Evolutionary conservation across 75 land plant genomes (phyloP), one percentile per base, ranked within the genome.

Genomic region (Ceratopteris richardii): DNA sequence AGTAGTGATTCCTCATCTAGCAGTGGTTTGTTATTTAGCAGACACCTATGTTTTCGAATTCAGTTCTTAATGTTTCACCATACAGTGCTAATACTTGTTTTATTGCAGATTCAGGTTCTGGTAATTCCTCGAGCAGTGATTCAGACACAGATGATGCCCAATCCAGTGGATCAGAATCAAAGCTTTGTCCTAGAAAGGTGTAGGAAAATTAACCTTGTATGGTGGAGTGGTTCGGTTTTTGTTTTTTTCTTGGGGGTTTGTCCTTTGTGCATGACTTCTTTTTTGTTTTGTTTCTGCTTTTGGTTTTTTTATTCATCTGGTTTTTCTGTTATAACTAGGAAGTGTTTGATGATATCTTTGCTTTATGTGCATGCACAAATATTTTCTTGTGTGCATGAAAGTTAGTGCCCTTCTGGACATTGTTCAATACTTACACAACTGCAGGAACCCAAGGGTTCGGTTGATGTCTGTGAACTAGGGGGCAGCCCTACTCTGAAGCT

Each of bases 1-100:
- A 80, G 85, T 56, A 78, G 84, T 29, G 93, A 75, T 67, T 80
- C 87, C 1, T 86, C 91, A 3, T 82, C 87, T 30, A 82, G 86
- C 1, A 89, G 95, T 65, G 95, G 94, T 88, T 74, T 52, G 44
- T 20, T 46, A 2, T 17, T 22, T 0, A 20, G 6, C 12, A 17
- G 2, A 23, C 9, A 14, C 21, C 19, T 18, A 20, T 37, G 30
- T 16, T 36, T 20, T 58, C 26, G n/a, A n/a, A n/a, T n/a, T n/a
- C n/a, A n/a, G n/a, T n/a, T n/a, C n/a, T n/a, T n/a, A n/a, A n/a
- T n/a, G n/a, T n/a, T n/a, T n/a, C n/a, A n/a, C n/a, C n/a, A n/a
- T n/a, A n/a, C n/a, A n/a, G n/a, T n/a, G n/a, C n/a, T 33, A 9
- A 33, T 33, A 17, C 21, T 46, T 7, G 17, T n/a, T 17, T n/a